phyloP scores from a whole-genome alignment of 371 early-diverging fungal genomes.

The Mucor piriformis region DNA sequence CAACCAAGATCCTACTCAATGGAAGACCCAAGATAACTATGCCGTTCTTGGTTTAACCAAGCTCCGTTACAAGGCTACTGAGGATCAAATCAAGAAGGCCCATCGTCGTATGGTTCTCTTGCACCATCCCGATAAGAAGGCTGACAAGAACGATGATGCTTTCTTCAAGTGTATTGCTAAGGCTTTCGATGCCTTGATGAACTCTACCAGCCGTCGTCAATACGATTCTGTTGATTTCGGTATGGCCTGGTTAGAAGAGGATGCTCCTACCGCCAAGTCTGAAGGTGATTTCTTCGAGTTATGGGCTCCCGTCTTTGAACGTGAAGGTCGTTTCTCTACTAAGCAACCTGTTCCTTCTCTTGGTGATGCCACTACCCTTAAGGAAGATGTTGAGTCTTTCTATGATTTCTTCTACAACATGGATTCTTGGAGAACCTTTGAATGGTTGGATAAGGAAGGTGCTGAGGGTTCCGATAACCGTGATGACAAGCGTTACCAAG shows the following conservation, averaged over 20 bases:
- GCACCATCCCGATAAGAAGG: conserved; percentile 92
- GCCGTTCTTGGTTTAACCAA: conserved; percentile 82
- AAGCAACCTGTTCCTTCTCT: conserved; percentile 83
- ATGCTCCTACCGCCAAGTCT: conserved; percentile 73
- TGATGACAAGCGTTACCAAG: conserved; percentile 94
- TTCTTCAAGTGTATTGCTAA: conserved; percentile 99
- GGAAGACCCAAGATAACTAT: conserved; percentile 91
- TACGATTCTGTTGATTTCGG: conserved; percentile 95
- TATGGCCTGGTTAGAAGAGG: conserved; percentile 57
- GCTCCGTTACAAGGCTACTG: conserved; percentile 80
- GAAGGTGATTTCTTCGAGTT: conserved; percentile 88
- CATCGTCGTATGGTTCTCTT: conserved; percentile 86
- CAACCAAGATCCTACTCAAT: conserved; percentile 77
- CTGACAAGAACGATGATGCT: conserved; percentile 86
- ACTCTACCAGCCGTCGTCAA: conserved; percentile 90
- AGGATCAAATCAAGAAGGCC: conserved; percentile 81
- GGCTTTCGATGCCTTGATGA: conserved; percentile 94
- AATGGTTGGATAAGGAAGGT: conserved; percentile 97
- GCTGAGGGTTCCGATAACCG: conserved; percentile 85
- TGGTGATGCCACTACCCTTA: conserved; percentile 73
- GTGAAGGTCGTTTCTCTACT: conserved; percentile 93
- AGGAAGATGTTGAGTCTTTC: conserved; percentile 90
- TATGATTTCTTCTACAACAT: conserved; percentile 97
- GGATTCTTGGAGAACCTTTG: conserved; percentile 98
- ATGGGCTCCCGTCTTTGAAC: conserved; percentile 88